A percentile compares a stretch with the other conserved stretches of the same genome.
These are phyloP conservation scores for Syncephalastrum monosporum DNA, from an alignment of 371 early-diverging fungal genomes.

Conservation along the genomic window DNA sequence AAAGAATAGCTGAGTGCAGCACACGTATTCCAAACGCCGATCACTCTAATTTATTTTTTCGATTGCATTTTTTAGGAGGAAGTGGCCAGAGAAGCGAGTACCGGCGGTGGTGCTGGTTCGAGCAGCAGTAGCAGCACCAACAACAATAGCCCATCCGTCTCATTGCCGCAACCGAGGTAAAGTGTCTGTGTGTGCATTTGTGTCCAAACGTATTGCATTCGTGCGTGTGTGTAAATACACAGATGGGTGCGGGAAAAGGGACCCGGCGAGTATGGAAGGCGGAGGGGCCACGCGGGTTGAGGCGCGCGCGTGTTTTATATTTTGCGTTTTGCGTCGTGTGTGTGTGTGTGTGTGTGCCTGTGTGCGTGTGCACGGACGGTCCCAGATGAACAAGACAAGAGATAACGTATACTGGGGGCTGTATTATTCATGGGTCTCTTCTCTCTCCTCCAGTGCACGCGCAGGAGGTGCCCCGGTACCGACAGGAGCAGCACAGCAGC, in stretches of 20 bases:
- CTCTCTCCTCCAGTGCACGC: background rate
- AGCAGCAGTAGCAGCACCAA: conserved; percentile 7
- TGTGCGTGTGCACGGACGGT: too few relatives aligned
- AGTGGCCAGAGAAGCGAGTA: conserved; percentile 1
- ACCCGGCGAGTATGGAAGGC: conserved; percentile 2
- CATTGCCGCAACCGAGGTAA: background rate
- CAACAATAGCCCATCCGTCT: background rate
- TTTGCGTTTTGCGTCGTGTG: too few relatives aligned
- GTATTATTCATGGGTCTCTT: background rate
- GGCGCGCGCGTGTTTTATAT: too few relatives aligned
- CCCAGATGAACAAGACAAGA: background rate
- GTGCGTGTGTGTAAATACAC: background rate
- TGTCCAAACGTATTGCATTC: background rate
- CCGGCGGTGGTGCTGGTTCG: background rate
- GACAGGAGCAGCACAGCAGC: conserved; percentile 9
- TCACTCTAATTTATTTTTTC: conserved; percentile 6
- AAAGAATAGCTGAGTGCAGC: conserved; percentile 1
- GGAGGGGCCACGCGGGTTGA: background rate
- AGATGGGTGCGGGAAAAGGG: conserved; percentile 1
- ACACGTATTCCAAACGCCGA: conserved; percentile 1
- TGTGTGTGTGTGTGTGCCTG: too few relatives aligned
- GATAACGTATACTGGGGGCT: background rate
- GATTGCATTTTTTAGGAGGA: conserved; percentile 1
- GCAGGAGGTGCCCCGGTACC: background rate
- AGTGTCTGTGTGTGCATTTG: background rate